Base-by-base conservation (phyloP, 1,139 yeast genomes). In the Geotrichum armillariae region DNA sequence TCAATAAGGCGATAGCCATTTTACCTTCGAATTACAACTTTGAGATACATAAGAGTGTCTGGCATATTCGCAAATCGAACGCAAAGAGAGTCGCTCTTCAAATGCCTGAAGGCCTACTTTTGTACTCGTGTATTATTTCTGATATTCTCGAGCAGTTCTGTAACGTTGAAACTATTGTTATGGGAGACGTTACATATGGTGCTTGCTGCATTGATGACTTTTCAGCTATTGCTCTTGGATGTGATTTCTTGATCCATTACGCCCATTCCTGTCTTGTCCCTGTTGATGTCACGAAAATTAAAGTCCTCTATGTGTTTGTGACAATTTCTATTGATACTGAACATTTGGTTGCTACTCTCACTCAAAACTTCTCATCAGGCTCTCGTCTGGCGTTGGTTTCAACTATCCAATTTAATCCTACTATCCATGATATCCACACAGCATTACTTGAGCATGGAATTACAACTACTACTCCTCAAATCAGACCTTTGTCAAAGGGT, bases 131-230 rank as follows among this genome's bases (percentile, higher is more conserved):
- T 56, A 78, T 93, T 39, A 81, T 93, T 17, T 77, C 96, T 1
- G 99, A 93, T 67, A 93, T 93, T 27, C 66, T 93, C 35, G 96
- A 90, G 64, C 96, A 91, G 67, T 91, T 93, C 62, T 90, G 97
- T 64, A 70, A 73, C 5, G 93, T 85, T 46, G 96, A 91, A 62
- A 87, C 93, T 0, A 75, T 94, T 1, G 95, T 93, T 4, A 94
- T 93, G 99, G 99, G 99, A 1, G 99, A 93, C 67, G 99, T 93
- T 0, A 89, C 97, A 0, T 93, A 93, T 63, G 99, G 99, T 31
- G 99, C 99, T 0, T 93, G 99, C 65, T 93, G 99, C 69, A 90
- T 93, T 47, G 99, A 93, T 66, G 99, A 93, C 65, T 93, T 77
- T 64, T 91, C 99, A 0, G 99, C 99, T 3, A 74, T 91, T 54